Evolutionary conservation across 1,284 basidiomycete genomes (phyloP).

Genomic region (Mycosarcoma maydis): DNA sequence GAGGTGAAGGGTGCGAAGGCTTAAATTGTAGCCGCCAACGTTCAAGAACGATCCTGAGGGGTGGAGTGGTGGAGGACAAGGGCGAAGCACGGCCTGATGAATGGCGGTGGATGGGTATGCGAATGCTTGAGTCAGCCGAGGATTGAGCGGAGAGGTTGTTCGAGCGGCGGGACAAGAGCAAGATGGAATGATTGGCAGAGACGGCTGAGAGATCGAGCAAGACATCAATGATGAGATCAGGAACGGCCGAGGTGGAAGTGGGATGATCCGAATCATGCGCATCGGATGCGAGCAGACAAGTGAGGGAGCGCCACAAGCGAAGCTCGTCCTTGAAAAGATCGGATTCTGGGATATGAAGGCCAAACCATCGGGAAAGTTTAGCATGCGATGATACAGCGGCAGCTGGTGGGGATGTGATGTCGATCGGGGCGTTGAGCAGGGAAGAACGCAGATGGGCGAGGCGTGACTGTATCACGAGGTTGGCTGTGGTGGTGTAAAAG

Average conservation of each 20-base stretch:
- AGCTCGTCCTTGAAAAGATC: conserved; percentile 66
- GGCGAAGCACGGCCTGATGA: background rate
- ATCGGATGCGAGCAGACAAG: conserved; percentile 23
- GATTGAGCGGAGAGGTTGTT: too few species aligned
- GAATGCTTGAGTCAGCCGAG: background rate
- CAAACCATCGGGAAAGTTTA: conserved; percentile 63
- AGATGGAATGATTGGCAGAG: conserved; percentile 18
- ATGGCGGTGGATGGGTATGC: conserved; percentile 23
- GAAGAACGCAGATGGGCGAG: conserved; percentile 44
- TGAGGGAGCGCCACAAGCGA: conserved; percentile 61
- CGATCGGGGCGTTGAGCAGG: conserved; percentile 22
- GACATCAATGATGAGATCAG: conserved; percentile 65
- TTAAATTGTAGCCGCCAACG: conserved; percentile 45
- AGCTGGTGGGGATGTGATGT: background rate
- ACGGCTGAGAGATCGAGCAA: conserved; percentile 60
- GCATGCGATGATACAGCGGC: conserved; percentile 10
- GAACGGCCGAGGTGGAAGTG: conserved; percentile 27
- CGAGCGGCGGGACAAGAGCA: too few species aligned
- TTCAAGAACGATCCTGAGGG: conserved; percentile 46
- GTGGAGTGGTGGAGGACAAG: background rate
- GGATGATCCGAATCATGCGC: background rate
- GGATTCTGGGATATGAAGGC: conserved; percentile 65
- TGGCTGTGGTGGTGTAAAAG: conserved; percentile 67
- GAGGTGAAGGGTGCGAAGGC: conserved; percentile 8
- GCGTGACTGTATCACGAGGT: conserved; percentile 63